Conservation (phyloP, 306 rosid genomes). For the Comarum palustre region DNA sequence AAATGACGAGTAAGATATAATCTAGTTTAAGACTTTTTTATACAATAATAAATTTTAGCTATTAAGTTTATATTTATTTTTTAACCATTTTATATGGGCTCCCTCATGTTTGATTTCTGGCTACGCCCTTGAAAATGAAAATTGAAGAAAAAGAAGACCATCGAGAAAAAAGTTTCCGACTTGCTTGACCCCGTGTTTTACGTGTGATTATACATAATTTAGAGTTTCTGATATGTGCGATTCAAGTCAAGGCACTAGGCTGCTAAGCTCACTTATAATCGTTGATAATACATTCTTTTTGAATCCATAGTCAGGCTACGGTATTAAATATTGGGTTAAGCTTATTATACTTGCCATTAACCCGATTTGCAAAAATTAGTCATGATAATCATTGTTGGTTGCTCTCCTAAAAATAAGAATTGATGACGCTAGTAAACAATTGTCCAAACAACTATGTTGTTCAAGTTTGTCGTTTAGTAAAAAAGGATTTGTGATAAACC, state of each 20-base stretch:
- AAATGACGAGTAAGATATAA: no score
- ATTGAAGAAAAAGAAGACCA: background rate
- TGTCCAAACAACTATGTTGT: no score
- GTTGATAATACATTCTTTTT: background rate
- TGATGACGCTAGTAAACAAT: no score
- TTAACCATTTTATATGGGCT: no score
- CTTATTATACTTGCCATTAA: background rate
- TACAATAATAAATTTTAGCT: no score
- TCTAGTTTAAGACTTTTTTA: no score
- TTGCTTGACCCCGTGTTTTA: slow-evolving; percentile 35
- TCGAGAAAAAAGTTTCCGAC: background rate
- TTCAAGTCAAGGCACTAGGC: slow-evolving; percentile 36
- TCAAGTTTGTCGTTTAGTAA: no score
- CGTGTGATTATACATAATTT: background rate
- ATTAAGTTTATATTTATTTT: no score
- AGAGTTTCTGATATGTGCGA: background rate
- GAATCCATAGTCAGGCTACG: background rate
- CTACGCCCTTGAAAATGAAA: background rate
- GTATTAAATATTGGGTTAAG: background rate
- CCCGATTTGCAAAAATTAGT: background rate
- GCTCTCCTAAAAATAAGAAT: no score
- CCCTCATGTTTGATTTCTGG: no score
- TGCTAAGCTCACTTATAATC: slow-evolving; percentile 15
- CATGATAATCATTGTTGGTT: background rate
- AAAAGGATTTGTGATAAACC: no score